Evolutionary conservation across 1,139 yeast genomes (phyloP), one percentile per base, ranked within the genome.

Genomic region (Saccharomyces uvarum): DNA sequence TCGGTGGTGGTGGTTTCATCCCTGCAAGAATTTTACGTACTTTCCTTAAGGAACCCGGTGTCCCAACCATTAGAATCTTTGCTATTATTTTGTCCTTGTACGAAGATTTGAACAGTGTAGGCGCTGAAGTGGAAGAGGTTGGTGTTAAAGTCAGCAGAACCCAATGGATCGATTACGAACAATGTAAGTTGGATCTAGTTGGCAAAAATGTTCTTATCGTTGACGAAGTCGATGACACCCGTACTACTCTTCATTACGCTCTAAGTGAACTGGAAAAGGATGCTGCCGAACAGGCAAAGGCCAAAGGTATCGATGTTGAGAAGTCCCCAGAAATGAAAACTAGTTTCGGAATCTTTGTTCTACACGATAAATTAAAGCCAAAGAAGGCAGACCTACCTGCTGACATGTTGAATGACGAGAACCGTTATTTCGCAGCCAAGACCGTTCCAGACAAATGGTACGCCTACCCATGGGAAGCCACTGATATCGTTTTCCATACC

Each of bases 391-490:
- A 77, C 46, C 70, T 82, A 52, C 84, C 86, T 1, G 68, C 71
- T 13, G 78, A 75, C 42, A 71, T 82, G 59, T 67, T 76, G 61
- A 63, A 69, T 21, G 66, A 68, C 56, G 67, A 69, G 49, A 68
- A 70, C 41, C 83, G 88, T 71, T 91, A 91, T 73, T 80, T 89
- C 66, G 97, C 96, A 58, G 97, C 97, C 50, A 82, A 93, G 73
- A 81, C 88, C 50, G 93, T 89, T 47, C 95, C 91, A 47, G 98
- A 93, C 70, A 79, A 80, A 63, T 93, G 99, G 99, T 90, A 89
- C 66, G 97, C 97, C 49, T 93, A 93, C 72, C 98, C 98, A 52
- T 93, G 99, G 99, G 97, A 89, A 74, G 83, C 95, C 32, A 79
- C 79, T 57, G 97, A 91, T 74, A 93, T 91, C 70, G 97, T 88